phyloP scores from a whole-genome alignment of 306 rosid species.

The Quercus ilex region DNA sequence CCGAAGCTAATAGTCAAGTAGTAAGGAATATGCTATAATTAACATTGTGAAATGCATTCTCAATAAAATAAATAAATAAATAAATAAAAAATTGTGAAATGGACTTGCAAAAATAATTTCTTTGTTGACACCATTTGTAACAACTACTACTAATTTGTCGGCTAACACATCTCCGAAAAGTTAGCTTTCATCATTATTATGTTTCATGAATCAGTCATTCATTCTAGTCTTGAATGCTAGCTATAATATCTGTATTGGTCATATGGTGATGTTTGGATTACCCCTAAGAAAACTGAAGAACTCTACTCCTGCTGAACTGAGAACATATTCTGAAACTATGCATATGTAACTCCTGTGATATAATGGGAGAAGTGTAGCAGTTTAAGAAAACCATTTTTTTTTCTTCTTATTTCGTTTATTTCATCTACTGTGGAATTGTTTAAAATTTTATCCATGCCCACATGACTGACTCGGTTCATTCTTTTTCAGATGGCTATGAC shows the following conservation, averaged over 20 bases:
- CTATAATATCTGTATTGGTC: not conserved
- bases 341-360: not conserved
- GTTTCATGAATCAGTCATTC: too few relatives aligned
- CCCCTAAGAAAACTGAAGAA: not conserved
- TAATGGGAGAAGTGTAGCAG: not conserved
- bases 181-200: too few relatives aligned
- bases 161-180: too few relatives aligned
- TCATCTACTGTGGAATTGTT: not conserved
- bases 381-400: not conserved
- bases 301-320: not conserved
- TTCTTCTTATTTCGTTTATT: not conserved
- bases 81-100: not conserved
- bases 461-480: not conserved
- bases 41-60: not conserved
- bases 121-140: not conserved
- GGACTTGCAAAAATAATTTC: not conserved
- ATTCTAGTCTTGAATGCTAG: too few relatives aligned
- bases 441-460: not conserved
- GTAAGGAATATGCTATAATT: not conserved
- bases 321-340: not conserved
- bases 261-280: not conserved
- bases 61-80: too few relatives aligned
- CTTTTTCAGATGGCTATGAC: constrained; percentile 68
- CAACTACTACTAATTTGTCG: too few relatives aligned
- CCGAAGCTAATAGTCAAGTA: not conserved